These are phyloP conservation scores for Tuber calosporum DNA, from an alignment of 495 filamentous ascomycete genomes.

Conservation along the genomic window DNA sequence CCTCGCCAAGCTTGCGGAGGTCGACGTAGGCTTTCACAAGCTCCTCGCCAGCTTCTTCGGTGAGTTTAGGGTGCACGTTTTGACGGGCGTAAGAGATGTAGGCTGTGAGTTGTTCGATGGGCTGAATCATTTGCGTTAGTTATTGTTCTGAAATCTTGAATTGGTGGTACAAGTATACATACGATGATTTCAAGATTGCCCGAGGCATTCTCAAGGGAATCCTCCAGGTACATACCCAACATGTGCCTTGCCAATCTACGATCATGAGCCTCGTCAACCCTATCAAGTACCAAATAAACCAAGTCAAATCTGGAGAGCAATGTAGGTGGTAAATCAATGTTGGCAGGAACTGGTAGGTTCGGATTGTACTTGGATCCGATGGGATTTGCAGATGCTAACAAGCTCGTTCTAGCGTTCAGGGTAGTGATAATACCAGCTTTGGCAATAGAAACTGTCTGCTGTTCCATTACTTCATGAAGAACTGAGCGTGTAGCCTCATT, in stretches of 20 bases:
- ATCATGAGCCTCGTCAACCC: slow-evolving; percentile 80
- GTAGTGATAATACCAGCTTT: slow-evolving; percentile 99
- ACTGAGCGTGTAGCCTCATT: slow-evolving; percentile 90
- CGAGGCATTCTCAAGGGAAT: slow-evolving; percentile 79
- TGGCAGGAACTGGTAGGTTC: slow-evolving; percentile 89
- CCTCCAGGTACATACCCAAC: slow-evolving; percentile 94
- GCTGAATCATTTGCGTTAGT: slow-evolving; percentile 46
- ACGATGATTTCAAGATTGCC: slow-evolving; percentile 36
- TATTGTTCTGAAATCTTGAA: neutral
- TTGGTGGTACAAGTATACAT: neutral
- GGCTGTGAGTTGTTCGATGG: slow-evolving; percentile 87
- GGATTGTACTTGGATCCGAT: slow-evolving; percentile 97
- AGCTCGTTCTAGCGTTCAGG: slow-evolving; percentile 86
- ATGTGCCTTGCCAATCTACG: slow-evolving; percentile 84
- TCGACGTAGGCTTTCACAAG: slow-evolving; percentile 84
- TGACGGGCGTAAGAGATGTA: slow-evolving; percentile 97
- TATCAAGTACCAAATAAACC: slow-evolving; percentile 92
- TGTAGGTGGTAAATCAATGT: slow-evolving; percentile 94
- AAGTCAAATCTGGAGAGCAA: slow-evolving; percentile 92
- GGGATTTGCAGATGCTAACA: slow-evolving; percentile 93
- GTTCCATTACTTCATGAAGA: slow-evolving; percentile 98
- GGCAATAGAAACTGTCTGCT: slow-evolving; percentile 96
- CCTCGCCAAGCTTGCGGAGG: slow-evolving; percentile 92
- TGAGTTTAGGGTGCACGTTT: slow-evolving; percentile 73
- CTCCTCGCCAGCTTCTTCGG: slow-evolving; percentile 65